Conservation (phyloP, 208 protist species). For the Trypanosoma rangeli region DNA sequence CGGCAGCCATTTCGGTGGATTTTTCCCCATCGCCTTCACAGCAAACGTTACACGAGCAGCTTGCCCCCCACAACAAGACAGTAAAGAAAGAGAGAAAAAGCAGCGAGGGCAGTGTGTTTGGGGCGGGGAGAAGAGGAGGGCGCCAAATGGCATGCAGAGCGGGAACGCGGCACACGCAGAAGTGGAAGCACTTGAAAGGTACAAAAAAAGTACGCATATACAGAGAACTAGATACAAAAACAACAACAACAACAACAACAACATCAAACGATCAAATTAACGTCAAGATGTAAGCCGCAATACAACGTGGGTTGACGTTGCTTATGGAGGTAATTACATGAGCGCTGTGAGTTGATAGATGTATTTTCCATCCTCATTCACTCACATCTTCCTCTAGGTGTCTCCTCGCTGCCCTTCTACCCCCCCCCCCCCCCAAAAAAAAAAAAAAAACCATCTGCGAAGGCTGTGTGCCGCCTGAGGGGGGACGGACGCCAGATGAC, state of each 20-base stretch:
- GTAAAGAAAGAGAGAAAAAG: conserved; percentile 8
- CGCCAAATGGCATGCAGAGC: neutral
- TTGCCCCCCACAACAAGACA: neutral
- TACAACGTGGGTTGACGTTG: neutral
- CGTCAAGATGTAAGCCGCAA: neutral
- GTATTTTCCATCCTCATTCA: neutral
- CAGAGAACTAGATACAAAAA: neutral
- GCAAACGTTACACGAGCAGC: neutral
- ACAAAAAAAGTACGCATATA: neutral
- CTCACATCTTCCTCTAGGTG: neutral
- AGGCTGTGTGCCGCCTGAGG: no score
- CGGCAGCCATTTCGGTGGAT: conserved; percentile 89
- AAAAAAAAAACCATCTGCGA: neutral
- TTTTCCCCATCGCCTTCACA: conserved; percentile 67
- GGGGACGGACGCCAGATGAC: no score
- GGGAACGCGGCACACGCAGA: neutral
- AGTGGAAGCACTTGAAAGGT: neutral
- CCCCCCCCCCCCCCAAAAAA: neutral
- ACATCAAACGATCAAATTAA: neutral
- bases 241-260: conserved; percentile 4
- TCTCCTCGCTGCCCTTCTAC: no score
- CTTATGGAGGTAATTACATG: neutral
- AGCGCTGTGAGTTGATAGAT: neutral
- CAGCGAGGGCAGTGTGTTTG: neutral
- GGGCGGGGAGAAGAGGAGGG: neutral